Conservation (phyloP, 2,329 filamentous ascomycete genomes). For the Mycosphaerelloides madeirae region DNA sequence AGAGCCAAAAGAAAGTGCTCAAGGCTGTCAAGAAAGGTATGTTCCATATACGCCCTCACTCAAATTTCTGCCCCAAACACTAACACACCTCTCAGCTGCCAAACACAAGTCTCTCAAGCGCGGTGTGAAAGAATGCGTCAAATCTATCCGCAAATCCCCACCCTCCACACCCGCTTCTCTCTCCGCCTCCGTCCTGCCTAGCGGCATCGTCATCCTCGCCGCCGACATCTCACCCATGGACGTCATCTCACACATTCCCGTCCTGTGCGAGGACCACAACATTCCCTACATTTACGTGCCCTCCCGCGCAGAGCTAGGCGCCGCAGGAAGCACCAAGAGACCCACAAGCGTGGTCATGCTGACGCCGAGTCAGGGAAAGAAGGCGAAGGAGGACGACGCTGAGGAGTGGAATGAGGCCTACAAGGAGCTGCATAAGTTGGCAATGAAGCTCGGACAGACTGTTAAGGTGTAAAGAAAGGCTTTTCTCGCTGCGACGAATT, state of each 20-base stretch:
- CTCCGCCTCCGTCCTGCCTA: conserved; percentile 48
- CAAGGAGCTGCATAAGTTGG: conserved; percentile 57
- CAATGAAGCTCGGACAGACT: conserved; percentile 54
- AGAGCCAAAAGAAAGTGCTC: conserved; percentile 63
- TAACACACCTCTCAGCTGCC: conserved; percentile 58
- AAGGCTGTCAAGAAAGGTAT: conserved; percentile 60
- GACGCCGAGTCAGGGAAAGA: conserved; percentile 46
- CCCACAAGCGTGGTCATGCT: conserved; percentile 96
- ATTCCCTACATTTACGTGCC: conserved; percentile 95
- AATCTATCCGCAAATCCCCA: conserved; percentile 90
- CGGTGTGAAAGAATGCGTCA: conserved; percentile 98
- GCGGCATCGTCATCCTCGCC: conserved; percentile 80
- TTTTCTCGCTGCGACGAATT: too few relatives aligned
- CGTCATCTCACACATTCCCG: conserved; percentile 95
- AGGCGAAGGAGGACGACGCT: conserved; percentile 43
- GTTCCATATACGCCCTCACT: conserved; percentile 8
- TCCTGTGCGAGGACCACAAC: conserved; percentile 96
- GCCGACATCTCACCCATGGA: conserved; percentile 98
- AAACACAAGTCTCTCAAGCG: conserved; percentile 95
- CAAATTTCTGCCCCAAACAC: not conserved
- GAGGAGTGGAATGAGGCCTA: conserved; percentile 55
- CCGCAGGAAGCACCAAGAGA: conserved; percentile 89
- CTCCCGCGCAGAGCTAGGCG: conserved; percentile 87
- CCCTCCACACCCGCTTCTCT: conserved; percentile 59
- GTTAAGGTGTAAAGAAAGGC: conserved; percentile 43